Evolutionary conservation across 83 land plant genomes (phyloP).

Genomic region (Thuja plicata): DNA sequence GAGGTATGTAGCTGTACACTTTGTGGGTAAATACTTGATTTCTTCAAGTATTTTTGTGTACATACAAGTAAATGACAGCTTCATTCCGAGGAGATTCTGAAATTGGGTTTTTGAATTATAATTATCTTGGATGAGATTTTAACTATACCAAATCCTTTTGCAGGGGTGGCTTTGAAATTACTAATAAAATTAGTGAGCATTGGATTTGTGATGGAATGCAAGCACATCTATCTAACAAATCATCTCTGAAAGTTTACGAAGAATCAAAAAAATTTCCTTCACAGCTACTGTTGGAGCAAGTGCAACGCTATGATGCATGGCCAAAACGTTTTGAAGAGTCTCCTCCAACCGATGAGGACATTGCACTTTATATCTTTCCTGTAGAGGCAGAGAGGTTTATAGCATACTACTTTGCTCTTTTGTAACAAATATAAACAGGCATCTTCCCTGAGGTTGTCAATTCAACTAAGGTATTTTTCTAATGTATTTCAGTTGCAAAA

Average conservation of each 20-base stretch:
- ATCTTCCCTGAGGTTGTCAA: constrained; percentile 1
- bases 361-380: constrained; percentile 54
- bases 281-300: constrained; percentile 19
- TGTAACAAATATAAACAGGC: neutral
- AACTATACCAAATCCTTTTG: neutral
- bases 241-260: constrained; percentile 28
- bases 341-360: constrained; percentile 34
- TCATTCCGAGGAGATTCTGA: neutral
- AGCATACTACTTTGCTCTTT: neutral
- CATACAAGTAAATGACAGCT: neutral
- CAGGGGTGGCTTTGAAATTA: constrained; percentile 35
- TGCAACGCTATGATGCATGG: constrained; percentile 28
- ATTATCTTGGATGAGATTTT: neutral
- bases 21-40: neutral
- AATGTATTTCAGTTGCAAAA: constrained; percentile 20
- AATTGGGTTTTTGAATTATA: neutral
- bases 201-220: constrained; percentile 9
- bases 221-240: constrained; percentile 38
- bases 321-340: constrained; percentile 27
- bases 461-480: neutral
- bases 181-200: neutral
- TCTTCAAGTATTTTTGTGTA: neutral
- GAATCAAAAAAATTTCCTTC: constrained; percentile 25
- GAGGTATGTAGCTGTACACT: neutral
- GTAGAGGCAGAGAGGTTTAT: constrained; percentile 17